Base-by-base conservation (phyloP, 2,329 filamentous ascomycete species). In the Phaeophleospora eucalypticola region DNA sequence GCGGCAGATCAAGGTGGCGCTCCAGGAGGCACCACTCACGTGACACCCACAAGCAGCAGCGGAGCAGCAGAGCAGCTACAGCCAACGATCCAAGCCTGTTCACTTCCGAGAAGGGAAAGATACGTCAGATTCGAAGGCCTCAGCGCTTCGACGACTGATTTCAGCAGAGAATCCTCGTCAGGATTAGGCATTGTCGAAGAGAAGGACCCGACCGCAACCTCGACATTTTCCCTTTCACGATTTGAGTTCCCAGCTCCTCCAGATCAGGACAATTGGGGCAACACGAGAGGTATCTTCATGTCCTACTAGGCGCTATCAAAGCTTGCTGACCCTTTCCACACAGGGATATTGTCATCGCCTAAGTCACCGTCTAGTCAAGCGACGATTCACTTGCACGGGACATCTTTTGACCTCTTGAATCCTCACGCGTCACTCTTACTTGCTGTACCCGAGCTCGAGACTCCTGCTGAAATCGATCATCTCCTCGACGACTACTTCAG, bases 381-480 rank as follows among this genome's bases (percentile, higher is more conserved):
- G 15, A 63, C 57, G 14, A 36, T 66, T 19, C 59, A 60, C 39
- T 65, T 62, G 47, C 51, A 45, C 49, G 63, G 63, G 27, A 56
- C 63, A 15, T 65, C 62, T 2, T 66, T 66, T 46, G 63, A 66
- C 43, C 49, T 66, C 9, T 56, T 66, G 10, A 66, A 66, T 40
- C 63, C 63, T 16, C 63, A 65, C 56, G 58, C 56, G 35, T 66
- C 63, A 9, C 52, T 66, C n/a, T 41, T 62, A 18, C 47, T 64
- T 35, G 59, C 53, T 16, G 45, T 48, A 7, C 51, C 53, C 24
- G 46, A 56, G 17, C 45, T 65, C 34, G 63, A 66, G 38, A 64
- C 63, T 3, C 62, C 63, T 3, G 63, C 54, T 38, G 63, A 66
- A 33, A 57, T 64, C 33, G 63, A 66, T 56, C 58, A 57, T 9